Conservation (phyloP, 257 asterid genomes). For the Primulina eburnea region DNA sequence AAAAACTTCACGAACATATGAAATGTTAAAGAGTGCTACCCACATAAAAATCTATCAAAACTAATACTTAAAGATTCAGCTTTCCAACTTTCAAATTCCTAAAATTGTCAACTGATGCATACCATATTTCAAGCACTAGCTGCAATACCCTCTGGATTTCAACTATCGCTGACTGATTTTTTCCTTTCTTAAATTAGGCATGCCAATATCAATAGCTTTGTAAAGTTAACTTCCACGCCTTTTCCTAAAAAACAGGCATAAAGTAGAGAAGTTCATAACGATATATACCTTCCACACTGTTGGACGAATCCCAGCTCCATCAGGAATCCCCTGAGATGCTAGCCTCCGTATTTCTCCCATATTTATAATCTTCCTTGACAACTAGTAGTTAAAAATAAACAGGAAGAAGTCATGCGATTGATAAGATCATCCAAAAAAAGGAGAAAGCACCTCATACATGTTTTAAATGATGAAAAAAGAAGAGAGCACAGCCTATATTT, state of each 20-base stretch:
- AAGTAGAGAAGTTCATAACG: conserved; percentile 13
- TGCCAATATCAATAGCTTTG: conserved; percentile 1
- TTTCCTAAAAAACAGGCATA: conserved; percentile 2
- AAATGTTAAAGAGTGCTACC: too few relatives aligned
- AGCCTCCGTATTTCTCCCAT: conserved; percentile 79
- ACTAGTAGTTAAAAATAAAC: conserved; percentile 33
- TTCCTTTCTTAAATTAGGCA: conserved; percentile 6
- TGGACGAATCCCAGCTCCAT: conserved; percentile 87
- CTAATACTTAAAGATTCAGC: too few relatives aligned
- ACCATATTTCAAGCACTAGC: background rate
- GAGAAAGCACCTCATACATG: background rate
- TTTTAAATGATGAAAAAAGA: too few relatives aligned
- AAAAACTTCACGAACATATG: too few relatives aligned
- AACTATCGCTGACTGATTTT: background rate
- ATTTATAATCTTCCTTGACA: conserved; percentile 76
- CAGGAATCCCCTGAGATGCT: conserved; percentile 84
- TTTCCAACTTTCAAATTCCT: too few relatives aligned
- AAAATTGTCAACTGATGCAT: background rate
- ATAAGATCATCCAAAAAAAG: background rate
- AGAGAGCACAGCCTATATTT: background rate
- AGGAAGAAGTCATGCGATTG: background rate
- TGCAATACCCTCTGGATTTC: background rate
- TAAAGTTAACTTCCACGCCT: background rate
- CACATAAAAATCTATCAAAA: too few relatives aligned
- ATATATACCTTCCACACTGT: conserved; percentile 84